Percentiles rank a stretch among this genome's conserved stretches.
These are phyloP conservation scores for Candida multigemmis DNA, from an alignment of 805 yeast genomes.

Conservation along the genomic window DNA sequence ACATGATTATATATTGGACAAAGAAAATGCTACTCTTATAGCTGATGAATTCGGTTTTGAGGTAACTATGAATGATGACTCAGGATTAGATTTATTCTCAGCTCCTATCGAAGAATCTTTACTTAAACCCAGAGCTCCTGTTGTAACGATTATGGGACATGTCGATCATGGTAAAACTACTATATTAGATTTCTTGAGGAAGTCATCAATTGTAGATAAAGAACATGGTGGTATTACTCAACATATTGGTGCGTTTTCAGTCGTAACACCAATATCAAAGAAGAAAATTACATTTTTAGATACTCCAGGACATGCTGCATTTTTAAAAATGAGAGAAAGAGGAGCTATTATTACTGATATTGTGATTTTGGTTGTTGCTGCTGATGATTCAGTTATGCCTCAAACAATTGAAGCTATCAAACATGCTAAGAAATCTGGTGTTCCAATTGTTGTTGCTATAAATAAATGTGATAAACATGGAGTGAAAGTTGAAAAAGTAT, in stretches of 20 bases:
- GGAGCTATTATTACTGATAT: conserved; percentile 94
- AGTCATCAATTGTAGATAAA: conserved; percentile 70
- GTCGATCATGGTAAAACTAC: conserved; percentile 99
- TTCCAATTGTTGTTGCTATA: conserved; percentile 82
- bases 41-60: conserved; percentile 85
- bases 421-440: conserved; percentile 77
- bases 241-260: conserved; percentile 95
- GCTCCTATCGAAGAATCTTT: conserved; percentile 34
- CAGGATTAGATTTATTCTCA: conserved; percentile 52
- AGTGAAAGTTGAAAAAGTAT: conserved; percentile 65
- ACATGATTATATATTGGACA: conserved; percentile 74
- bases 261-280: conserved; percentile 65
- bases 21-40: conserved; percentile 75
- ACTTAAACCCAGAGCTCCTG: conserved; percentile 73
- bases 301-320: conserved; percentile 98
- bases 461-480: conserved; percentile 85
- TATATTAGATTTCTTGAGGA: conserved; percentile 75
- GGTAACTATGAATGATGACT: conserved; percentile 43
- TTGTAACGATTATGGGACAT: conserved; percentile 97
- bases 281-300: conserved; percentile 83
- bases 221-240: conserved; percentile 98
- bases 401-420: conserved; percentile 94
- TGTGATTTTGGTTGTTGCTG: conserved; percentile 87
- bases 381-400: conserved; percentile 97
- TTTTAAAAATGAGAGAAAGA: conserved; percentile 90